phyloP scores from a whole-genome alignment of 2,329 filamentous ascomycete genomes.

The Arthroderma sp. region DNA sequence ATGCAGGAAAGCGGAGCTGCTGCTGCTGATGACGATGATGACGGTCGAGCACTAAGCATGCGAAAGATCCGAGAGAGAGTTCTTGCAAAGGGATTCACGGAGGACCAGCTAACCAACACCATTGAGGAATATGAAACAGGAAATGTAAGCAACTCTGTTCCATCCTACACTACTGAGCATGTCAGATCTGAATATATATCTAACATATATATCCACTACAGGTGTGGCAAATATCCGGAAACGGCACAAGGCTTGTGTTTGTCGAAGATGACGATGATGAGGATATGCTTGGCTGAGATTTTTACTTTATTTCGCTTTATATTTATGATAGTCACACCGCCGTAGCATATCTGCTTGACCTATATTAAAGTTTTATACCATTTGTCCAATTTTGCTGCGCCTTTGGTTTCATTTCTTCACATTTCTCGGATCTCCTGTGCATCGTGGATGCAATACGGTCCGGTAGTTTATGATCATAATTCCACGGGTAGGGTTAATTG shows the following conservation, averaged over 20 bases:
- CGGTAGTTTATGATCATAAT: too few species aligned
- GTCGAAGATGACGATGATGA: conserved; percentile 48
- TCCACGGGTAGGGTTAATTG: too few species aligned
- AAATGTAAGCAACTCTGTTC: conserved; percentile 56
- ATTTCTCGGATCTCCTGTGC: too few species aligned
- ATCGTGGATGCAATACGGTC: too few species aligned
- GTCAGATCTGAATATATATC: background rate
- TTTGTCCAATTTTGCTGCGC: too few species aligned
- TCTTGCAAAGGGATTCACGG: conserved; percentile 90
- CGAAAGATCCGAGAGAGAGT: conserved; percentile 81
- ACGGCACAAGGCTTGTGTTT: conserved; percentile 58
- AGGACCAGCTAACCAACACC: conserved; percentile 76
- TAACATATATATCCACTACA: conserved; percentile 21
- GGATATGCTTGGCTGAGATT: conserved; percentile 34
- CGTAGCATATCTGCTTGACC: too few species aligned
- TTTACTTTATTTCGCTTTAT: background rate
- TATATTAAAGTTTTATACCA: too few species aligned
- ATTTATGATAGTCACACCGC: too few species aligned
- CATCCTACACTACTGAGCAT: background rate
- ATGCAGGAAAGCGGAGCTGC: conserved; percentile 75
- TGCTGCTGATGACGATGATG: conserved; percentile 56
- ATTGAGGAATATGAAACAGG: conserved; percentile 79
- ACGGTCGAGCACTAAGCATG: conserved; percentile 66
- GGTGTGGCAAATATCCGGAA: conserved; percentile 67
- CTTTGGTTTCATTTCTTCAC: too few species aligned